These are phyloP conservation scores for Basipetospora chlamydospora DNA, from an alignment of 2,329 filamentous ascomycete genomes.

Conservation along the genomic window DNA sequence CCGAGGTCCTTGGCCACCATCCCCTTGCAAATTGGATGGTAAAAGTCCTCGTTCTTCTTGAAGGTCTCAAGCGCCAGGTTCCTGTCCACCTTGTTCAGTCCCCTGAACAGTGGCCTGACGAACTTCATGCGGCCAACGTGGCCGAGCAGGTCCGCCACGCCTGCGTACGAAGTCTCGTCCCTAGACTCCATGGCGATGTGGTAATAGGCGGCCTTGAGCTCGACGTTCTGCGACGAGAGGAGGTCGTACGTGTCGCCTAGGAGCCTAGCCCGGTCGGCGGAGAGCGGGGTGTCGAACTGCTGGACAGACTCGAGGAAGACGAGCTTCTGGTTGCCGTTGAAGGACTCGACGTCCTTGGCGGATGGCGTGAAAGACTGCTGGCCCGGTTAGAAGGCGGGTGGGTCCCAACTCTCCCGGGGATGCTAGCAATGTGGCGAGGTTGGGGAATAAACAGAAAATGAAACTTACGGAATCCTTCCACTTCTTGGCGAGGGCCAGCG, in stretches of 20 bases:
- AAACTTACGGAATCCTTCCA: slow-evolving; percentile 52
- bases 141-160: slow-evolving; percentile 61
- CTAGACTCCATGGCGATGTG: slow-evolving; percentile 63
- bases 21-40: slow-evolving; percentile 80
- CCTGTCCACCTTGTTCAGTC: slow-evolving; percentile 59
- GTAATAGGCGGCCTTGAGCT: slow-evolving; percentile 70
- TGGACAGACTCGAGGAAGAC: slow-evolving; percentile 79
- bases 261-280: slow-evolving; percentile 47
- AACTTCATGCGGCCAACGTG: slow-evolving; percentile 94
- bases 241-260: slow-evolving; percentile 68
- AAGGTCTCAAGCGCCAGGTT: slow-evolving; percentile 69
- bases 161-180: slow-evolving; percentile 53
- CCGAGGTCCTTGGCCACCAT: slow-evolving; percentile 79
- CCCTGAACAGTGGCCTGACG: slow-evolving; percentile 70
- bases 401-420: slow-evolving; percentile 1
- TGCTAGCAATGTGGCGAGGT: too few relatives aligned
- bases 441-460: slow-evolving; percentile 6
- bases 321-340: slow-evolving; percentile 77
- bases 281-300: slow-evolving; percentile 48
- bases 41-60: slow-evolving; percentile 77
- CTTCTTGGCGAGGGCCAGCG: slow-evolving; percentile 67
- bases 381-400: too few relatives aligned
- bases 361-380: slow-evolving; percentile 47
- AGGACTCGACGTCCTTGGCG: slow-evolving; percentile 52
- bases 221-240: slow-evolving; percentile 64